phyloP scores from a whole-genome alignment of 768 basidiomycete species.

The Boletus edulis region DNA sequence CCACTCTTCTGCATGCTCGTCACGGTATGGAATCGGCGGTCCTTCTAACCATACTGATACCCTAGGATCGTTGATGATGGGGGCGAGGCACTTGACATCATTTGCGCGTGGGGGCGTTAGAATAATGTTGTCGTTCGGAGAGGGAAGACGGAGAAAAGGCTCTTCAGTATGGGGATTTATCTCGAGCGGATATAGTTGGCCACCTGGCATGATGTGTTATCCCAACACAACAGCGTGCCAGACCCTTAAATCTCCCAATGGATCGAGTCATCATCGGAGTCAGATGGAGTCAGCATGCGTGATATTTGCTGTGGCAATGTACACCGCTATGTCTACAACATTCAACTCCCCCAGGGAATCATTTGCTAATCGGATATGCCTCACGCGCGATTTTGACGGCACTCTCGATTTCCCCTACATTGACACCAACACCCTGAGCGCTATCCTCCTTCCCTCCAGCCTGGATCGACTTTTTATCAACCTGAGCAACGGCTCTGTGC shows the following conservation, averaged over 20 bases:
- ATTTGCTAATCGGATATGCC: conserved; percentile 30
- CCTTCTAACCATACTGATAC: conserved; percentile 45
- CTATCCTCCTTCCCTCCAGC: conserved; percentile 95
- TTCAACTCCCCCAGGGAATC: background rate
- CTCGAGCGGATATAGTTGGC: conserved; percentile 39
- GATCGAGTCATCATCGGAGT: background rate
- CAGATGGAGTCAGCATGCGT: background rate
- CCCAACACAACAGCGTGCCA: background rate
- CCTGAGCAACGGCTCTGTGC: background rate
- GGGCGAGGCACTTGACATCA: conserved; percentile 39
- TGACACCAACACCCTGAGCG: conserved; percentile 83
- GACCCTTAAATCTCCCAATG: background rate
- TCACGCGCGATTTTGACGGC: conserved; percentile 59
- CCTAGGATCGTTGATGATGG: conserved; percentile 47
- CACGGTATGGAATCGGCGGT: conserved; percentile 54
- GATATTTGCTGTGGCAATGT: background rate
- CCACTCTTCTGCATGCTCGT: conserved; percentile 41
- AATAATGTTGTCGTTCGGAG: conserved; percentile 52
- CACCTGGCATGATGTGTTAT: conserved; percentile 11
- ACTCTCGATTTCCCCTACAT: conserved; percentile 60
- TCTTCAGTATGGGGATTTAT: conserved; percentile 44
- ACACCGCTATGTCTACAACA: background rate
- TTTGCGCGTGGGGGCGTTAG: conserved; percentile 54
- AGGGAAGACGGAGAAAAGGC: conserved; percentile 52
- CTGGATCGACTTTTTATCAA: conserved; percentile 37